Conservation (phyloP, 2,329 filamentous ascomycete genomes). For the Arthrinium puccinioides region DNA sequence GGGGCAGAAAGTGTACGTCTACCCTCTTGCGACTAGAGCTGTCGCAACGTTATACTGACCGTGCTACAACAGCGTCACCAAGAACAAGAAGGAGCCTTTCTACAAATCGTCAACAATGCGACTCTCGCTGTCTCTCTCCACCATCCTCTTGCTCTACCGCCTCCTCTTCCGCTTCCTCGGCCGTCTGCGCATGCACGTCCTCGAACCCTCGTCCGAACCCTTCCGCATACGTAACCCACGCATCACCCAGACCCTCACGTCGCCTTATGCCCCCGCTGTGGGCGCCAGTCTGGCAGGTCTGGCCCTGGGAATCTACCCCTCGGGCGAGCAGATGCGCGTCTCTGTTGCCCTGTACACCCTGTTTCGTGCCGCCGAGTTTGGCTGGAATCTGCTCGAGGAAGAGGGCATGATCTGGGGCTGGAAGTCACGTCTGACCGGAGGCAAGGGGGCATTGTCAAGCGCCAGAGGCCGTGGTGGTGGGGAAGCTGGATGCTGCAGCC, state of each 20-base stretch:
- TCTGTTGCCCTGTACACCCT: constrained; percentile 76
- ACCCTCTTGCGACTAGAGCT: too few species aligned
- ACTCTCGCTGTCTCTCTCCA: constrained; percentile 74
- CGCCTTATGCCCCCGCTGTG: constrained; percentile 77
- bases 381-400: constrained; percentile 76
- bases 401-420: constrained; percentile 61
- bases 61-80: constrained; percentile 10
- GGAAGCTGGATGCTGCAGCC: constrained; percentile 79
- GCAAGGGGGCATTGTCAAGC: constrained; percentile 44
- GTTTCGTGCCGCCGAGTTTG: constrained; percentile 77
- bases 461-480: constrained; percentile 72
- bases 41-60: background rate
- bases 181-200: constrained; percentile 68
- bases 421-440: constrained; percentile 23
- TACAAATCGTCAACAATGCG: constrained; percentile 65
- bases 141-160: constrained; percentile 82
- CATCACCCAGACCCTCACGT: constrained; percentile 68
- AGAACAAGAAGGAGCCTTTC: constrained; percentile 41
- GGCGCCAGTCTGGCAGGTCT: constrained; percentile 83
- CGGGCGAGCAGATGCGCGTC: constrained; percentile 54
- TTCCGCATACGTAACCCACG: constrained; percentile 80
- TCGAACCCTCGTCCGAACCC: constrained; percentile 70
- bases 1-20: constrained; percentile 31
- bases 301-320: constrained; percentile 67
- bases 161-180: constrained; percentile 85